Evolutionary conservation across 805 yeast genomes (phyloP).

Genomic region (Starmera quercuum): DNA sequence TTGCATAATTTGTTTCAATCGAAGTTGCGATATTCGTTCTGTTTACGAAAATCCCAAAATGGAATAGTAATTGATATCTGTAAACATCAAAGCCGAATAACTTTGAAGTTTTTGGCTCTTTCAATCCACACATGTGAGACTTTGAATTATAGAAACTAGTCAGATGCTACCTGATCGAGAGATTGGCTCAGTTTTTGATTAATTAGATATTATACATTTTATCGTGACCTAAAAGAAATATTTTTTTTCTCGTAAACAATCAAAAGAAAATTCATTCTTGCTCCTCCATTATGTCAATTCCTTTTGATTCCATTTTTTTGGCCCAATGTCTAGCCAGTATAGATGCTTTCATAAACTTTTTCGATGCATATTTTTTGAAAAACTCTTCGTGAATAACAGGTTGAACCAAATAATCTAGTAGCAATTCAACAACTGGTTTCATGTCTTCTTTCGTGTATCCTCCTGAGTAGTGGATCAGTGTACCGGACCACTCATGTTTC

Average conservation of each 20-base stretch:
- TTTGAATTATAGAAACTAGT: too few species aligned
- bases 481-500: constrained; percentile 72
- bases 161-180: too few species aligned
- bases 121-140: too few species aligned
- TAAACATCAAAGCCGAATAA: too few species aligned
- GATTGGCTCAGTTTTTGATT: too few species aligned
- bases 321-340: constrained; percentile 83
- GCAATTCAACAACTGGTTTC: constrained; percentile 62
- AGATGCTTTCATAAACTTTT: constrained; percentile 81
- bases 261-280: too few species aligned
- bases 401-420: constrained; percentile 66
- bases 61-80: background rate
- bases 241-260: too few species aligned
- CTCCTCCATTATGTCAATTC: constrained; percentile 7
- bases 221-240: too few species aligned
- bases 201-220: too few species aligned
- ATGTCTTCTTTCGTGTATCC: constrained; percentile 74
- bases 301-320: constrained; percentile 35
- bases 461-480: constrained; percentile 85
- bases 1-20: too few species aligned
- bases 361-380: constrained; percentile 86
- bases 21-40: too few species aligned
- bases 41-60: background rate
- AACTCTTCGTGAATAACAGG: constrained; percentile 90
- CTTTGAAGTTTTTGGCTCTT: too few species aligned